Conservation (phyloP, 1,284 basidiomycete genomes). For the Austroboletus rostrupii region DNA sequence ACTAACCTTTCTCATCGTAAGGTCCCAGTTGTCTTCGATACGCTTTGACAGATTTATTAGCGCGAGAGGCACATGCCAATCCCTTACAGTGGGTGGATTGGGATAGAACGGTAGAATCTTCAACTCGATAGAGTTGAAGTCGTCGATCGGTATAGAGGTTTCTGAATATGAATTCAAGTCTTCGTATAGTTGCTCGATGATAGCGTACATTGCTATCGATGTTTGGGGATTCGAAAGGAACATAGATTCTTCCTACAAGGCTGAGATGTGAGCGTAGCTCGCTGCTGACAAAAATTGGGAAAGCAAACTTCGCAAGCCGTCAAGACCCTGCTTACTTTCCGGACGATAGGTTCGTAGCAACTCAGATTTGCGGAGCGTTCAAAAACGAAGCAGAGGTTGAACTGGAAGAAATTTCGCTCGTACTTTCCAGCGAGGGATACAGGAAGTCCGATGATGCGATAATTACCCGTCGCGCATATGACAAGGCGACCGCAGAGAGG, state of each 20-base stretch:
- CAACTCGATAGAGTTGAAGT: slow-evolving; percentile 88
- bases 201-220: slow-evolving; percentile 71
- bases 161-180: slow-evolving; percentile 97
- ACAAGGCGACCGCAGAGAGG: slow-evolving; percentile 87
- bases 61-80: slow-evolving; percentile 95
- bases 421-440: slow-evolving; percentile 73
- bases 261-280: slow-evolving; percentile 8
- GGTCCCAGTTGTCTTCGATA: slow-evolving; percentile 91
- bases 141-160: slow-evolving; percentile 85
- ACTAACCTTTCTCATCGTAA: slow-evolving; percentile 82
- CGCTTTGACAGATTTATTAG: slow-evolving; percentile 81
- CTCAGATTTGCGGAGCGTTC: slow-evolving; percentile 84
- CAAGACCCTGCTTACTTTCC: slow-evolving; percentile 90
- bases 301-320: slow-evolving; percentile 78
- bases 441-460: slow-evolving; percentile 87
- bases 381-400: slow-evolving; percentile 97
- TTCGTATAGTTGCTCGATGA: slow-evolving; percentile 95
- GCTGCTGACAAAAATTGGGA: neutral
- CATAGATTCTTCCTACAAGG: slow-evolving; percentile 75
- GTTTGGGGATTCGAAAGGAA: slow-evolving; percentile 80
- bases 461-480: slow-evolving; percentile 66
- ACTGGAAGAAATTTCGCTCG: slow-evolving; percentile 85
- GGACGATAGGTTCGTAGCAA: slow-evolving; percentile 93
- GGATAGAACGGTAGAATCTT: slow-evolving; percentile 97
- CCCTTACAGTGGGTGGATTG: slow-evolving; percentile 84